These are phyloP conservation scores for Claviceps digitariae DNA, from an alignment of 2,329 filamentous ascomycete genomes.

Conservation along the genomic window DNA sequence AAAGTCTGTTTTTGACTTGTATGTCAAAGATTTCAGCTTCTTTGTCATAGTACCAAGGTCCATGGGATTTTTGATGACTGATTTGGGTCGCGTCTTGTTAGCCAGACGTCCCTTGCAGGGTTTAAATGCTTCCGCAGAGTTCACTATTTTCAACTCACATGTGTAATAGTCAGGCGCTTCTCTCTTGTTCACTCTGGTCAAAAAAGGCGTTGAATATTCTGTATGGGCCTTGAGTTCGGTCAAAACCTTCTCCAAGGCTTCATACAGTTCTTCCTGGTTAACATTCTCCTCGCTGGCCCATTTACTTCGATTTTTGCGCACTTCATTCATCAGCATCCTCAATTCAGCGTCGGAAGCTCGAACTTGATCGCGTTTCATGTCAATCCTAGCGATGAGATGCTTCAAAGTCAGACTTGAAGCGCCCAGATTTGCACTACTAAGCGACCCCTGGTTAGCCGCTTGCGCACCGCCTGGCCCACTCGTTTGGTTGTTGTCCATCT, in stretches of 20 bases:
- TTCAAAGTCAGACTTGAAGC: constrained; percentile 93
- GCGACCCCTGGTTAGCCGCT: constrained; percentile 64
- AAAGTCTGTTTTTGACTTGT: constrained; percentile 88
- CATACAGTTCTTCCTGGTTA: constrained; percentile 94
- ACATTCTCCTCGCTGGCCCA: constrained; percentile 98
- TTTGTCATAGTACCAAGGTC: constrained; percentile 97
- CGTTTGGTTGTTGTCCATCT: constrained; percentile 58
- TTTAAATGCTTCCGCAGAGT: neutral
- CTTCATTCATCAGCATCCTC: constrained; percentile 87
- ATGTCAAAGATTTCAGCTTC: constrained; percentile 70
- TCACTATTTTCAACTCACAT: constrained; percentile 42
- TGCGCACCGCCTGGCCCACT: constrained; percentile 32
- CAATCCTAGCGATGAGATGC: constrained; percentile 90
- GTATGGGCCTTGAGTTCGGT: constrained; percentile 95
- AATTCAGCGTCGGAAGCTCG: constrained; percentile 87
- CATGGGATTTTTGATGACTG: constrained; percentile 94
- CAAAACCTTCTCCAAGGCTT: constrained; percentile 90
- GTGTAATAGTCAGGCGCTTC: constrained; percentile 93
- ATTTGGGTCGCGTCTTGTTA: constrained; percentile 7
- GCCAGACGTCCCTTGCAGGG: neutral
- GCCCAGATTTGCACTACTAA: constrained; percentile 88
- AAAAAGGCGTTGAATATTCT: constrained; percentile 91
- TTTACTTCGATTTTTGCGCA: constrained; percentile 94
- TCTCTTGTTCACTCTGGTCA: constrained; percentile 89
- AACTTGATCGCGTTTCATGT: constrained; percentile 81